Conservation (phyloP, 108 stramenopile genomes). For the Ochromonas danica region DNA sequence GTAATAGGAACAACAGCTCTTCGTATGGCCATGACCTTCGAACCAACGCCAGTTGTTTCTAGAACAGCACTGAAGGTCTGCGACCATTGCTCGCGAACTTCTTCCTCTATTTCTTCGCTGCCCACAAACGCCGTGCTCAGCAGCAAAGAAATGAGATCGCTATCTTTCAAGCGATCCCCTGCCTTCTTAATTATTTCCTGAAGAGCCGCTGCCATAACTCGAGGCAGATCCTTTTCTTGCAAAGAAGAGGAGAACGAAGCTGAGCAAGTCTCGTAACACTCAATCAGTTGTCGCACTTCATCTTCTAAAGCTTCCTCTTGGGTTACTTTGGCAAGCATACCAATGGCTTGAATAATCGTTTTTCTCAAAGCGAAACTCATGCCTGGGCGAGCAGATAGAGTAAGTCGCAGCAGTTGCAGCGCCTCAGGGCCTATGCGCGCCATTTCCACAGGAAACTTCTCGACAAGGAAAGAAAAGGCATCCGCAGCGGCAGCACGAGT, state of each 20-base stretch:
- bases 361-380: neutral
- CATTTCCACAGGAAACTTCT: neutral
- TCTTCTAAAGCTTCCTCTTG: too few species aligned
- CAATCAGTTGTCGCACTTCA: too few species aligned
- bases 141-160: too few species aligned
- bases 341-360: neutral
- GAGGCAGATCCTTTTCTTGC: neutral
- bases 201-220: neutral
- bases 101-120: too few species aligned
- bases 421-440: neutral
- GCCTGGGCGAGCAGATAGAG: neutral
- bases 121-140: too few species aligned
- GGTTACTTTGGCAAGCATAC: conserved; percentile 23
- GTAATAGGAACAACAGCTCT: too few species aligned
- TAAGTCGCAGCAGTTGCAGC: neutral
- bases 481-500: conserved; percentile 12
- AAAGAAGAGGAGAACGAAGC: too few species aligned
- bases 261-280: too few species aligned
- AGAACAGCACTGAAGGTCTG: too few species aligned
- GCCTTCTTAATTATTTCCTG: neutral
- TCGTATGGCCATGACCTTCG: too few species aligned
- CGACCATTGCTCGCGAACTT: too few species aligned
- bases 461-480: neutral
- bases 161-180: neutral
- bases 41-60: too few species aligned